Conservation (phyloP, 257 asterid species). For the Catharanthus roseus region DNA sequence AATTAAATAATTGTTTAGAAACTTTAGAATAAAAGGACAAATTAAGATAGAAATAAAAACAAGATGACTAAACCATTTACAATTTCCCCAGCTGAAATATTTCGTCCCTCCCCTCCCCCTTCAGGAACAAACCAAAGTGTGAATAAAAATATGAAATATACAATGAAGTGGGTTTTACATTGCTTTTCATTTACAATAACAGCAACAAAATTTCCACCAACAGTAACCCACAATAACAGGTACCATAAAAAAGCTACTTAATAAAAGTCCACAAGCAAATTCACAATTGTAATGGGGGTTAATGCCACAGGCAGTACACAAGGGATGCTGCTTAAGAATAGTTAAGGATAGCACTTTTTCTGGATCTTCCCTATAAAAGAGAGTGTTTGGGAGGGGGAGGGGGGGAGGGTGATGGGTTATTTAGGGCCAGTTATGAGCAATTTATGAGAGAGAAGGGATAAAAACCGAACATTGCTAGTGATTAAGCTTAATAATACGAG, state of each 20-base stretch:
- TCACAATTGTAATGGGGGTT: not conserved
- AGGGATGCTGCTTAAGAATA: not conserved
- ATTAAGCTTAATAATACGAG: constrained; percentile 41
- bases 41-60: no score
- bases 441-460: not conserved
- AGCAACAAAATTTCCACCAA: not conserved
- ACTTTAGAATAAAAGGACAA: no score
- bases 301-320: not conserved
- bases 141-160: no score
- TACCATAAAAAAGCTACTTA: not conserved
- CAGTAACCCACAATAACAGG: not conserved
- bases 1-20: no score
- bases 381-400: no score
- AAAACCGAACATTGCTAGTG: not conserved
- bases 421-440: not conserved
- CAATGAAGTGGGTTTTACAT: no score
- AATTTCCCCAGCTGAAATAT: no score
- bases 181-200: not conserved
- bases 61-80: no score
- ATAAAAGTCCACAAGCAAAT: not conserved
- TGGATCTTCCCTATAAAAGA: no score
- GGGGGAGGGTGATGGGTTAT: no score
- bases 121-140: no score
- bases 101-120: no score
- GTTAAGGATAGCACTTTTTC: not conserved